phyloP scores from a whole-genome alignment of 1,139 yeast species.

The Yamadazyma triangularis region DNA sequence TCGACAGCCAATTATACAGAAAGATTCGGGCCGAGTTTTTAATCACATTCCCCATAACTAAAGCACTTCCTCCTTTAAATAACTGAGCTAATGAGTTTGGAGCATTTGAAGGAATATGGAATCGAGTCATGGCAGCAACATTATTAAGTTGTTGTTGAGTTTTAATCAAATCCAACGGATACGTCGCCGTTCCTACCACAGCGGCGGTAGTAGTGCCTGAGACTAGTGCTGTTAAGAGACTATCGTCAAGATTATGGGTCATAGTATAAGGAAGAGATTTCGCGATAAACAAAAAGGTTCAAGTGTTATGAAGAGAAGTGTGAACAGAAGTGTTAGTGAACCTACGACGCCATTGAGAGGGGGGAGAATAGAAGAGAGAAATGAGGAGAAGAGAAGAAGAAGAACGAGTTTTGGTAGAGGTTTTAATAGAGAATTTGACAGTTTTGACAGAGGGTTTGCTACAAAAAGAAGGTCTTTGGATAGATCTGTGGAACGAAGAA shows the following conservation, averaged over 20 bases:
- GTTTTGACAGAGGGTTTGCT: constrained; percentile 1
- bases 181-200: constrained; percentile 65
- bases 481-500: constrained; percentile 6
- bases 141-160: constrained; percentile 63
- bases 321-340: constrained; percentile 13
- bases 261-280: not conserved
- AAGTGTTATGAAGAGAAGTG: not conserved
- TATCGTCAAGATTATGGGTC: constrained; percentile 18
- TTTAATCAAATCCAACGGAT: constrained; percentile 82
- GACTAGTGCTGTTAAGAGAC: constrained; percentile 56
- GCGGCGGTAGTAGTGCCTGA: constrained; percentile 78
- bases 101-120: constrained; percentile 34
- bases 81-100: constrained; percentile 40
- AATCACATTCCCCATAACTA: constrained; percentile 69
- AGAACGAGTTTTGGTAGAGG: too few relatives aligned
- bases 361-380: too few relatives aligned
- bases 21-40: constrained; percentile 73
- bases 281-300: not conserved
- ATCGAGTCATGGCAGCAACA: constrained; percentile 30
- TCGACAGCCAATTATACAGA: constrained; percentile 71
- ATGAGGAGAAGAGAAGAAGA: too few relatives aligned
- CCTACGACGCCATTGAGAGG: constrained; percentile 27
- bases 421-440: too few relatives aligned
- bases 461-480: constrained; percentile 3
- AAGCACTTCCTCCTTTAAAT: constrained; percentile 74